Evolutionary conservation across 768 basidiomycete species (phyloP).

Genomic region (Russula emetica): DNA sequence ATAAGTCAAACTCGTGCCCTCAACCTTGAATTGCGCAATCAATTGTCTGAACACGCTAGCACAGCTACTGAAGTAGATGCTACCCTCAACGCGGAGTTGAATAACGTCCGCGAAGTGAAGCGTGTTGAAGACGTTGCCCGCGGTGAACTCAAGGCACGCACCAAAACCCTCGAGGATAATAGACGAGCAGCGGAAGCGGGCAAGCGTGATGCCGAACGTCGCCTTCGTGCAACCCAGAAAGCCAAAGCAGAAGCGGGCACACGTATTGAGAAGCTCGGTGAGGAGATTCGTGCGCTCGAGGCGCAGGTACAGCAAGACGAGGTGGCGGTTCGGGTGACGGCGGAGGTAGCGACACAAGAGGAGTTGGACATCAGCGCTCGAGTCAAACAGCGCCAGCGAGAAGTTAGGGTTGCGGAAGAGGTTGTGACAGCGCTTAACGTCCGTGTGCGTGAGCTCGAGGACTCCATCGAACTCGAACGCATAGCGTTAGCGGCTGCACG

Average conservation of each 20-base stretch:
- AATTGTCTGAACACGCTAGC: slow-evolving; percentile 50
- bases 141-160: slow-evolving; percentile 74
- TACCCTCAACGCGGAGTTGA: slow-evolving; percentile 60
- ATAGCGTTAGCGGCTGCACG: slow-evolving; percentile 54
- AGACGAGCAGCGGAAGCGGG: slow-evolving; percentile 76
- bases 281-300: slow-evolving; percentile 53
- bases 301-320: slow-evolving; percentile 29
- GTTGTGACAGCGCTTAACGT: slow-evolving; percentile 45
- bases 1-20: slow-evolving; percentile 59
- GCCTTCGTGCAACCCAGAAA: slow-evolving; percentile 63
- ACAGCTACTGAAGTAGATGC: slow-evolving; percentile 48
- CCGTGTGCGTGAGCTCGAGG: slow-evolving; percentile 71
- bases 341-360: slow-evolving; percentile 31
- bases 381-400: slow-evolving; percentile 43
- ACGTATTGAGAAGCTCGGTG: slow-evolving; percentile 51
- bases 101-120: slow-evolving; percentile 70
- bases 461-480: slow-evolving; percentile 58
- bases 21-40: slow-evolving; percentile 63
- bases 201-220: slow-evolving; percentile 85
- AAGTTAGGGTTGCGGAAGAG: slow-evolving; percentile 48
- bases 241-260: slow-evolving; percentile 58
- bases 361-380: slow-evolving; percentile 38
- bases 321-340: slow-evolving; percentile 2
- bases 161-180: slow-evolving; percentile 81
- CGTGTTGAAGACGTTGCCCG: slow-evolving; percentile 79